Percentiles rank a stretch among this genome's conserved stretches.
phyloP scores from a whole-genome alignment of 768 basidiomycete species.

The Suillus paluster region DNA sequence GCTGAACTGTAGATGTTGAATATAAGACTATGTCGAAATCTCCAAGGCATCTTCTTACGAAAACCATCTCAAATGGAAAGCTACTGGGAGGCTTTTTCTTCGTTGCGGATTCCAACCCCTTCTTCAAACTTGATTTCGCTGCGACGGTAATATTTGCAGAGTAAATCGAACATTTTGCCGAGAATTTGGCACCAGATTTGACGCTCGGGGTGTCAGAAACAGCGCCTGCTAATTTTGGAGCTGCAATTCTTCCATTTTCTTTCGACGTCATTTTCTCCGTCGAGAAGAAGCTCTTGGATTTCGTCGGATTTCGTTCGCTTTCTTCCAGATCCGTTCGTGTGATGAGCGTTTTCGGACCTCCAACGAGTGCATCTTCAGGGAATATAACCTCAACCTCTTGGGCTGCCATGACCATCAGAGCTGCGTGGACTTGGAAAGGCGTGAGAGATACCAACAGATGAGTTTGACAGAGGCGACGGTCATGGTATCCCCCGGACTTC shows the following conservation, averaged over 20 bases:
- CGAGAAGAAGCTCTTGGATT: not conserved
- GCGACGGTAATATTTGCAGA: constrained; percentile 50
- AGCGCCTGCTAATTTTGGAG: not conserved
- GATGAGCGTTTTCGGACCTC: not conserved
- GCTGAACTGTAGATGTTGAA: constrained; percentile 53
- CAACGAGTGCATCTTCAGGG: not conserved
- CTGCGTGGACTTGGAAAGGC: not conserved
- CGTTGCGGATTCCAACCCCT: constrained; percentile 81
- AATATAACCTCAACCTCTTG: not conserved
- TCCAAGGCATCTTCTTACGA: constrained; percentile 48
- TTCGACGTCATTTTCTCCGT: not conserved
- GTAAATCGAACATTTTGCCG: constrained; percentile 5
- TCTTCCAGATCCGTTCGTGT: not conserved
- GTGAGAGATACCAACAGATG: constrained; percentile 1
- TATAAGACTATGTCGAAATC: not conserved
- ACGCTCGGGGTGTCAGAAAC: not conserved
- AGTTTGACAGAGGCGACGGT: not conserved
- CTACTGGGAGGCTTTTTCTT: constrained; percentile 85
- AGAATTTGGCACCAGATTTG: not conserved
- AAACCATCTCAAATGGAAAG: constrained; percentile 80
- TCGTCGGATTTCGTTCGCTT: constrained; percentile 4
- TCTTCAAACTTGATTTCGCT: constrained; percentile 59
- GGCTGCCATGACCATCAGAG: not conserved
- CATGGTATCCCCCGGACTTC: not conserved
- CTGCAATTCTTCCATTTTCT: not conserved